phyloP scores from a whole-genome alignment of 2,329 filamentous ascomycete species.

The Sodiomyces alkalinus region DNA sequence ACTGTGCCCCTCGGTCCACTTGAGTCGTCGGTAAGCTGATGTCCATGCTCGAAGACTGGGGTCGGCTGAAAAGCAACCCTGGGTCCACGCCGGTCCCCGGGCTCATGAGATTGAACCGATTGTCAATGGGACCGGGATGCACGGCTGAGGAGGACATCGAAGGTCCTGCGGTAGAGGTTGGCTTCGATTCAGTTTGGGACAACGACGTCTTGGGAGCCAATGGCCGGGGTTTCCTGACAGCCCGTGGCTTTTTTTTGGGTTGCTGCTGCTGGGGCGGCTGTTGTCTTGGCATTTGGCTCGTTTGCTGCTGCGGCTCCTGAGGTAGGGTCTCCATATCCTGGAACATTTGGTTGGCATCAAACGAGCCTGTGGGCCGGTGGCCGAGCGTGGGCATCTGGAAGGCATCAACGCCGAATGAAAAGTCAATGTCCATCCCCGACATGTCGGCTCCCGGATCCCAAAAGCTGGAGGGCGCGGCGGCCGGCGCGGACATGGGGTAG shows the following conservation, averaged over 20 bases:
- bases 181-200: too few species aligned
- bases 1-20: constrained; percentile 8
- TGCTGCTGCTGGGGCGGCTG: constrained; percentile 10
- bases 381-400: constrained; percentile 23
- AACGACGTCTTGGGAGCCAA: constrained; percentile 35
- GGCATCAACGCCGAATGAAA: constrained; percentile 26
- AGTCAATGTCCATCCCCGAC: constrained; percentile 45
- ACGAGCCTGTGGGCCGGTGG: constrained; percentile 32
- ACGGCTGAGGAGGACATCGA: constrained; percentile 7
- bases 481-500: constrained; percentile 44
- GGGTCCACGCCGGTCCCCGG: constrained; percentile 39
- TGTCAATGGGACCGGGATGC: constrained; percentile 27
- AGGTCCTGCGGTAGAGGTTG: too few species aligned
- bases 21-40: constrained; percentile 13
- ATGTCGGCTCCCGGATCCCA: constrained; percentile 40
- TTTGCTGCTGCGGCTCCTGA: constrained; percentile 13
- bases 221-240: constrained; percentile 25
- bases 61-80: constrained; percentile 39
- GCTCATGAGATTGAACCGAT: constrained; percentile 33
- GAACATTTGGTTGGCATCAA: constrained; percentile 41
- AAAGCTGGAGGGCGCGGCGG: constrained; percentile 33
- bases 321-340: constrained; percentile 26
- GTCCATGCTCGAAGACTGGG: constrained; percentile 31
- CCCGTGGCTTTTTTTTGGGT: too few species aligned
- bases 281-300: constrained; percentile 5